Base-by-base conservation (phyloP, 371 early-diverging fungal genomes). In the Apophysomyces variabilis region DNA sequence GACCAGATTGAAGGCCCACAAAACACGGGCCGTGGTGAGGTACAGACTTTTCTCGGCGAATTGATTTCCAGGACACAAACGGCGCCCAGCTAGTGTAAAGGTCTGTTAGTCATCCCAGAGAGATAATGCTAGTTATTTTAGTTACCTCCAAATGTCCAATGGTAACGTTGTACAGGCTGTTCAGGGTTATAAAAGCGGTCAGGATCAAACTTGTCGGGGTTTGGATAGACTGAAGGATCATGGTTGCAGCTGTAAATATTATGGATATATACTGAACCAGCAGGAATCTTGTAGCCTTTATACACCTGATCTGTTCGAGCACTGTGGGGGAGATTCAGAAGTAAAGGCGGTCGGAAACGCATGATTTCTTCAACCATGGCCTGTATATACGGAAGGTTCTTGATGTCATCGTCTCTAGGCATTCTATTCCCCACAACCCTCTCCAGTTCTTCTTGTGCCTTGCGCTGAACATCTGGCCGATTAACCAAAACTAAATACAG, bases 161-260 rank as follows among this genome's bases (percentile, higher is more conserved):
- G 54, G 21, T 5, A 57, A 9, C 54, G 54, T 26, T 50, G 54
- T 5, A 21, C 11, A 7, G n/a, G 21, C 8, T 66, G 64, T 3
- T 71, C 64, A 6, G 69, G 62, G 35, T 65, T 43, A 35, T 72
- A 54, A 58, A 69, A 77, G 16, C 78, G 69, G 3, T 67, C 63
- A 9, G 78, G 78, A 32, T 65, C 37, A 38, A 75, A 78, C 9
- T 38, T 41, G n/a, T 60, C 26, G 3, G 78, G 71, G 0, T 75
- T 32, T 37, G 73, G 58, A 57, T 75, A 75, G 4, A 50, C 21
- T 9, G 21, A 16, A 21, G 54, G 54, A 21, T 50, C 54, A 4
- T 9, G 18, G 11, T 50, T 50, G 54, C 18, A n/a, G n/a, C 54
- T 26, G 21, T 50, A 50, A 26, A 50, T 50, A 2, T 50, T 50